Conservation (phyloP, 768 basidiomycete genomes). For the Boletus rubescentipes region DNA sequence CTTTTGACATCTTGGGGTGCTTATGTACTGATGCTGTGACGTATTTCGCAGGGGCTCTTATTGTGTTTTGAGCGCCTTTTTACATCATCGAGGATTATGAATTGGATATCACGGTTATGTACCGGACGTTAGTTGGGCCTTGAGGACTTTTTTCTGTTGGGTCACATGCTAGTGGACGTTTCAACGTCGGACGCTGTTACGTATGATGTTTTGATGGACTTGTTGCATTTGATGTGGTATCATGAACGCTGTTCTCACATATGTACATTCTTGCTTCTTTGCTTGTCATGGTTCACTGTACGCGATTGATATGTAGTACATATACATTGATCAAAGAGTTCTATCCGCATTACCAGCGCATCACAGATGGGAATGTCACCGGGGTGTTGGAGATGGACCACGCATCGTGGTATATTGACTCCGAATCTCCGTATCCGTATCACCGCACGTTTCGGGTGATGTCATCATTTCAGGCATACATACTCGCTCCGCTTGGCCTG, state of each 20-base stretch:
- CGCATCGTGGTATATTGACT: not conserved
- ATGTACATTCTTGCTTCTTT: not conserved
- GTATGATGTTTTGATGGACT: slow-evolving; percentile 16
- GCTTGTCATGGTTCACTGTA: not conserved
- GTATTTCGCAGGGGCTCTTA: slow-evolving; percentile 2
- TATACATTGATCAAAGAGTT: not conserved
- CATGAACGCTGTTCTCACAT: not conserved
- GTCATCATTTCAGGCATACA: not conserved
- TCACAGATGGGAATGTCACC: not conserved
- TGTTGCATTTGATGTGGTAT: not conserved
- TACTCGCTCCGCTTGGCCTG: no score
- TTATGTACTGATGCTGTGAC: not conserved
- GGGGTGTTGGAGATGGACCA: not conserved
- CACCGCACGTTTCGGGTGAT: slow-evolving; percentile 1
- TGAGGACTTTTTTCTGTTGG: not conserved
- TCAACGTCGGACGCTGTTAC: slow-evolving; percentile 2
- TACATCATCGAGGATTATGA: not conserved
- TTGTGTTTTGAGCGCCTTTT: not conserved
- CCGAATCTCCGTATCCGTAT: no score
- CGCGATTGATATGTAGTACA: not conserved
- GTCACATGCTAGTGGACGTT: not conserved
- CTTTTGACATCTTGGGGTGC: not conserved
- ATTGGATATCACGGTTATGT: not conserved
- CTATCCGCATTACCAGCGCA: not conserved
- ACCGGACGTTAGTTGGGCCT: slow-evolving; percentile 1